Evolutionary conservation across 441 rosid genomes (phyloP).

Genomic region (Raphanus hybrid): DNA sequence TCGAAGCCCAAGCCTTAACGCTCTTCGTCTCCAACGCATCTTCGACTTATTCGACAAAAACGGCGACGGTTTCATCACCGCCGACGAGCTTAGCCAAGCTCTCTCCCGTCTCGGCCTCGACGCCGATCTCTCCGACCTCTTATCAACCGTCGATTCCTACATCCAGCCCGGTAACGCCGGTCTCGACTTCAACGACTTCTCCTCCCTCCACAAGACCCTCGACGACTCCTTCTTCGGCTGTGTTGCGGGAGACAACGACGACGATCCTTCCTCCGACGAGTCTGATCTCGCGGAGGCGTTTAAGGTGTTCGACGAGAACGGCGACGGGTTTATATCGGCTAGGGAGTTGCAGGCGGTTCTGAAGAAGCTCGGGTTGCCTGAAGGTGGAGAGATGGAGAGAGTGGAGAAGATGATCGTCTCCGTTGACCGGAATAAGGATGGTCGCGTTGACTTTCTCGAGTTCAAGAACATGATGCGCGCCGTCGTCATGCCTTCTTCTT

Average conservation of each 20-base stretch:
- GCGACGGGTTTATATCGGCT: conserved; percentile 85
- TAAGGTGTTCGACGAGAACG: conserved; percentile 93
- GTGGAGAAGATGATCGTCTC: conserved; percentile 81
- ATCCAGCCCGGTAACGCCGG: conserved; percentile 63
- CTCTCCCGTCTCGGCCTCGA: conserved; percentile 69
- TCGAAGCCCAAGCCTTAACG: conserved; percentile 77
- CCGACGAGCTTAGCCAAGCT: conserved; percentile 69
- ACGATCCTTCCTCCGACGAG: conserved; percentile 53
- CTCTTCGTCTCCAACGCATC: conserved; percentile 84
- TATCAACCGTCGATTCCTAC: conserved; percentile 59
- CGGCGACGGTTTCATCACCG: conserved; percentile 71
- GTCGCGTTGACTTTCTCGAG: conserved; percentile 88
- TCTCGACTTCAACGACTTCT: conserved; percentile 69
- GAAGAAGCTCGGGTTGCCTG: conserved; percentile 73
- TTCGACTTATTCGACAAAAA: conserved; percentile 87
- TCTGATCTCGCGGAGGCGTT: conserved; percentile 81
- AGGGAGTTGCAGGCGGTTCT: conserved; percentile 73
- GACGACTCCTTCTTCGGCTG: conserved; percentile 62
- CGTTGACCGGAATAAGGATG: conserved; percentile 78
- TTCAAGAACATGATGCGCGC: conserved; percentile 92
- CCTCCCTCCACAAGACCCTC: conserved; percentile 61
- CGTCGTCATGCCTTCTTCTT: conserved; percentile 56
- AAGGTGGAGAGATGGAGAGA: conserved; percentile 71
- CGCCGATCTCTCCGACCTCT: conserved; percentile 66
- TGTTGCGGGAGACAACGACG: conserved; percentile 37